Percentiles rank a stretch among this genome's conserved stretches.
These are phyloP conservation scores for Plasmodium vinckei DNA, from an alignment of 169 alveolate species.

Conservation along the genomic window DNA sequence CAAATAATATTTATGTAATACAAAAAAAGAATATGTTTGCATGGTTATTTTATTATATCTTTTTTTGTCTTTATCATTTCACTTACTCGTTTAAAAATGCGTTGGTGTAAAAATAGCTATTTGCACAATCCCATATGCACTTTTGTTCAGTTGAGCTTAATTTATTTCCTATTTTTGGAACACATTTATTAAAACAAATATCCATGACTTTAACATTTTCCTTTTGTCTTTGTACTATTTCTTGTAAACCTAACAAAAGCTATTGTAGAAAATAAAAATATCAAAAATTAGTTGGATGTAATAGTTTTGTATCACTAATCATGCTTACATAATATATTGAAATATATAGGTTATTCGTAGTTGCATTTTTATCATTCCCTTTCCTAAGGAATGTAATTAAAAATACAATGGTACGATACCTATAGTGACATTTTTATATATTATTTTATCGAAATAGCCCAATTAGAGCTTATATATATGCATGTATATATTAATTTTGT, in stretches of 20 bases:
- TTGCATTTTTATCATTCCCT: not conserved
- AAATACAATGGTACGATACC: too few species aligned
- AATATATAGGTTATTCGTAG: not conserved
- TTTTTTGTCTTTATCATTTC: conserved; percentile 4
- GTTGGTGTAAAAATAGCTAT: conserved; percentile 65
- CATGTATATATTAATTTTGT: conserved; percentile 1
- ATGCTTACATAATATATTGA: too few species aligned
- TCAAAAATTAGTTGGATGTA: not conserved
- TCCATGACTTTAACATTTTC: conserved; percentile 75
- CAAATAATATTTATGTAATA: too few species aligned
- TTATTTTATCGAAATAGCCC: not conserved
- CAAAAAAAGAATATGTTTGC: too few species aligned
- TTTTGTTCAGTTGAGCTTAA: conserved; percentile 58
- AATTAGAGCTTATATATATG: not conserved
- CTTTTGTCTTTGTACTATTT: conserved; percentile 61
- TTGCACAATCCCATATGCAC: conserved; percentile 74
- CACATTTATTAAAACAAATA: conserved; percentile 70
- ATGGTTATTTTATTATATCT: not conserved
- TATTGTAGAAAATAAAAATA: not conserved
- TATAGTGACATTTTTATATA: not conserved
- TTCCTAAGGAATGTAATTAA: not conserved
- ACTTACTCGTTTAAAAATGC: conserved; percentile 70
- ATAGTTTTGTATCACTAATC: not conserved
- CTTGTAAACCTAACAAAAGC: conserved; percentile 63
- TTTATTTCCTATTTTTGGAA: conserved; percentile 52